These are phyloP conservation scores for Epicoccum nigrum DNA, from an alignment of 2,329 filamentous ascomycete species.

Conservation along the genomic window DNA sequence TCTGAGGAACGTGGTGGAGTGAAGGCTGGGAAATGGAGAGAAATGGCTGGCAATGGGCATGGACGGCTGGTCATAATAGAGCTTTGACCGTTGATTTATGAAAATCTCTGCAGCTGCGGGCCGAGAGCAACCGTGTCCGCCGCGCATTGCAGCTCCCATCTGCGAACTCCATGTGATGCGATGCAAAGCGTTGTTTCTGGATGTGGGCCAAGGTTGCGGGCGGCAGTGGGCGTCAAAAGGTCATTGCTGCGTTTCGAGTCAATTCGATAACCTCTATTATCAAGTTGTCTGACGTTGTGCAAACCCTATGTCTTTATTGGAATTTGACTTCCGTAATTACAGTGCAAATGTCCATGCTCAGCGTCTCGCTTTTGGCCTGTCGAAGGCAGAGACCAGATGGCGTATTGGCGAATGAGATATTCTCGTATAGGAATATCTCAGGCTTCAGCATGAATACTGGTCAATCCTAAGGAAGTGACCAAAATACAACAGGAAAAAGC, in stretches of 20 bases:
- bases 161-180: constrained; percentile 15
- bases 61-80: constrained; percentile 13
- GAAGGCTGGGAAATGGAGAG: constrained; percentile 17
- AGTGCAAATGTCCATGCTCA: no score
- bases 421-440: no score
- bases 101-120: constrained; percentile 35
- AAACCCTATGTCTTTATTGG: no score
- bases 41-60: constrained; percentile 4
- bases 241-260: background rate
- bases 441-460: no score
- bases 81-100: constrained; percentile 17
- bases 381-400: no score
- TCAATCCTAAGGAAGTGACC: no score
- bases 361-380: no score
- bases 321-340: no score
- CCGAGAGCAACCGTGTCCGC: constrained; percentile 26
- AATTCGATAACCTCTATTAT: no score
- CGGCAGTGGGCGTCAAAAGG: background rate
- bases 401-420: no score
- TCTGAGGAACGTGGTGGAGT: background rate
- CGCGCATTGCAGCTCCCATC: constrained; percentile 13
- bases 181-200: constrained; percentile 8
- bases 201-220: constrained; percentile 2
- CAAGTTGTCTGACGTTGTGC: no score
- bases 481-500: no score